Percentiles rank a stretch among this genome's conserved stretches.
phyloP scores from a whole-genome alignment of 805 yeast genomes.

The Candida nanaspora region DNA sequence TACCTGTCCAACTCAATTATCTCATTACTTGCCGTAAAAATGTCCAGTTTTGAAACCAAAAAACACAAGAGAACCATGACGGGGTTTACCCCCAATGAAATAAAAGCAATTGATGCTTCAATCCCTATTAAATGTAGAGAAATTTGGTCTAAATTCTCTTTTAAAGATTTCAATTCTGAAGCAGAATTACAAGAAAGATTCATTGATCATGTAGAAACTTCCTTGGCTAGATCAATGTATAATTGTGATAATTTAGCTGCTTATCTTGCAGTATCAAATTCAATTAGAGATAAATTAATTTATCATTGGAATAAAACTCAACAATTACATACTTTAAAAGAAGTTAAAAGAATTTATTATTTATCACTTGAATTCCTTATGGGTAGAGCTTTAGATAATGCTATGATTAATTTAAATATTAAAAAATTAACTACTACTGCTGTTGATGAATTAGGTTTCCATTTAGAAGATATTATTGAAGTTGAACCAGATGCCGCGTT shows the following conservation, averaged over 20 bases:
- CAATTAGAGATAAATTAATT: constrained; percentile 72
- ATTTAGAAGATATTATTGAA: constrained; percentile 74
- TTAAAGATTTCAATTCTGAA: constrained; percentile 38
- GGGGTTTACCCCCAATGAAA: constrained; percentile 88
- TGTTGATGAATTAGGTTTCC: constrained; percentile 73
- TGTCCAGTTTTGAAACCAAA: too few species aligned
- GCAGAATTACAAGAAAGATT: constrained; percentile 62
- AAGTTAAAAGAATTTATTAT: constrained; percentile 81
- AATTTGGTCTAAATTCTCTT: constrained; percentile 68
- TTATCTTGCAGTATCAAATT: constrained; percentile 77
- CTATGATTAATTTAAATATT: constrained; percentile 71
- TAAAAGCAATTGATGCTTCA: constrained; percentile 70
- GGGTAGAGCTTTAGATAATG: constrained; percentile 95
- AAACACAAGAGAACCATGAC: constrained; percentile 69
- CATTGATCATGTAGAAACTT: constrained; percentile 83
- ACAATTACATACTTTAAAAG: constrained; percentile 77
- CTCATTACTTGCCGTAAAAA: too few species aligned
- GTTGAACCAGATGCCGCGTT: constrained; percentile 92
- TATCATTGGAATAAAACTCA: constrained; percentile 92
- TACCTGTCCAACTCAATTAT: too few species aligned
- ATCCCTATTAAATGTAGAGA: constrained; percentile 76
- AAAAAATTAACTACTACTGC: constrained; percentile 53
- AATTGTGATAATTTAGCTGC: constrained; percentile 92
- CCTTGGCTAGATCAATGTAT: constrained; percentile 84
- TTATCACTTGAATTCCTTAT: constrained; percentile 81